Base-by-base conservation (phyloP, 2,329 filamentous ascomycete genomes). In the Penicillium sp. region DNA sequence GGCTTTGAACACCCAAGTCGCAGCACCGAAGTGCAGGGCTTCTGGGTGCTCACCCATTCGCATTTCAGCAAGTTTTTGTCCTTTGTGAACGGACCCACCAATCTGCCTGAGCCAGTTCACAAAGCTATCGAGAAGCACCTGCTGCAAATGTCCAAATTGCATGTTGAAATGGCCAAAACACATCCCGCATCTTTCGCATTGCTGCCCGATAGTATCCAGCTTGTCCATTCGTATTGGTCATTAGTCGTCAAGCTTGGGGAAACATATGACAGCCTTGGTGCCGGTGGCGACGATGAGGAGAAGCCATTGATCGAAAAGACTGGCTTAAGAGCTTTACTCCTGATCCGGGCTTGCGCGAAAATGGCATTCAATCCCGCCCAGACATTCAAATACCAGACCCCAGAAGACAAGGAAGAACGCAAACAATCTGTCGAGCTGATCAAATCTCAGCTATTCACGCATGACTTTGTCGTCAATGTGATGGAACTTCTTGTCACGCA, bases 61-160 rank as follows among this genome's bases (percentile, higher is more conserved):
- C 90, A 96, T 59, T 89, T 96, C 59, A 86, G 86, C n/a, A 82
- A 88, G 39, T 87, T 96, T 57, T 82, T 95, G 34, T 77, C 77
- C 22, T 83, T 88, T 55, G 79, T 88, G 48, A 80, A 81, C 60
- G 78, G 81, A 40, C 81, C 85, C 47, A 81, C 80, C n/a, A 75
- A 83, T 2, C 74, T 87, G 1, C 71, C 79, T 1, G 70, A 75
- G 4, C 73, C 76, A 4, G 81, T 86, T 22, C 83, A 84, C 55
- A 83, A 82, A 34, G 69, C 88, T 22, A 77, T 96, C n/a, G 89
- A 90, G 61, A 95, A 92, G 69, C 92, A 97, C 68, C 79, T 96
- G 2, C 76, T 97, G 40, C 92, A 97, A 68, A 87, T 97, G 47
- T 87, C 92, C 3, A 99, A 97, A 73, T 79, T 99, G 3, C 94